Percentiles rank a stretch among this genome's conserved stretches.
These are phyloP conservation scores for Neurospora cerealis DNA, from an alignment of 495 filamentous ascomycete species.

Conservation along the genomic window DNA sequence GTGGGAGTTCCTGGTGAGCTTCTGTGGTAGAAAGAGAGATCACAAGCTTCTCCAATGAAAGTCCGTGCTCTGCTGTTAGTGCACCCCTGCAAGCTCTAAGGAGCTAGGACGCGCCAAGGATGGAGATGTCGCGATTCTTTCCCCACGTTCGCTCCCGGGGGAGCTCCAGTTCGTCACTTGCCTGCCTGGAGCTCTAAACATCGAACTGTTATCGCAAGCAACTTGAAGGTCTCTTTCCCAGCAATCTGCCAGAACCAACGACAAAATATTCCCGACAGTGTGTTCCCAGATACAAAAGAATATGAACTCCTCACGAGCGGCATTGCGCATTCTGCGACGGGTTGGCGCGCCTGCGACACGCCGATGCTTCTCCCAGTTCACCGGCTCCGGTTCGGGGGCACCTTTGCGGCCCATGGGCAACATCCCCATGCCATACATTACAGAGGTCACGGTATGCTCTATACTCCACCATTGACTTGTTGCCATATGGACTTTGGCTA, in stretches of 20 bases:
- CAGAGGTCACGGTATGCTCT: conserved; percentile 66
- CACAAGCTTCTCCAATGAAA: background rate
- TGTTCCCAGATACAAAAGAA: background rate
- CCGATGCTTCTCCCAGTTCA: conserved; percentile 31
- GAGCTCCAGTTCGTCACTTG: background rate
- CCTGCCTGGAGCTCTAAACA: background rate
- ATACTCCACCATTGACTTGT: background rate
- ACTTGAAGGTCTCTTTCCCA: background rate
- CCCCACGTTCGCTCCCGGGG: background rate
- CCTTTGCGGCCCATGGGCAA: conserved; percentile 34
- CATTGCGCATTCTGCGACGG: conserved; percentile 21
- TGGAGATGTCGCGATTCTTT: background rate
- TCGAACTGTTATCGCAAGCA: background rate
- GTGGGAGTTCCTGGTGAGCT: background rate
- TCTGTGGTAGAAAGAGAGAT: too few species aligned
- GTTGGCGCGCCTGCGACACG: conserved; percentile 13
- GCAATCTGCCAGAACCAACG: background rate
- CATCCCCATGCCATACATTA: conserved; percentile 65
- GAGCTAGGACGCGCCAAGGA: background rate
- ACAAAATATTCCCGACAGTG: background rate
- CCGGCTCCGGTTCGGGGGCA: conserved; percentile 2
- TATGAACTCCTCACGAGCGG: conserved; percentile 26
- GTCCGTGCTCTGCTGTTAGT: background rate
- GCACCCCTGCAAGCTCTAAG: background rate
- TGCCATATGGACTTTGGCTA: conserved; percentile 17